phyloP scores from a whole-genome alignment of 2,329 filamentous ascomycete genomes.

The Neurospora sp. region DNA sequence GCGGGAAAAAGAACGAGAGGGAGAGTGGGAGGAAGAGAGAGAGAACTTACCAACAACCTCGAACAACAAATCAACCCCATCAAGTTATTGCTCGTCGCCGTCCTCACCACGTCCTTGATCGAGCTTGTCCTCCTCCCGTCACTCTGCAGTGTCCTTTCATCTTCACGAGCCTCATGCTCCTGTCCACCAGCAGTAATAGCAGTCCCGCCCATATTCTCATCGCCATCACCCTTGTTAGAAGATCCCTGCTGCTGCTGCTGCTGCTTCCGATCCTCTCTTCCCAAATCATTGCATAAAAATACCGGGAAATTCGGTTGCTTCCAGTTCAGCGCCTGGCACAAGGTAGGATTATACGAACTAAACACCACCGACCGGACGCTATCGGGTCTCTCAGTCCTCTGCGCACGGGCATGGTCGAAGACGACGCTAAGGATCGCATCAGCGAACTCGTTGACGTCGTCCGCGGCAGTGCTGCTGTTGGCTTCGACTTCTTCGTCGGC shows the following conservation, averaged over 20 bases:
- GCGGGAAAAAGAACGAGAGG: neutral
- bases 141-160: constrained; percentile 24
- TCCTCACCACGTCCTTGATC: constrained; percentile 88
- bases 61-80: constrained; percentile 95
- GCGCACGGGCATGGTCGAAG: constrained; percentile 76
- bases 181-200: neutral
- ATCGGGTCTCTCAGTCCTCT: constrained; percentile 55
- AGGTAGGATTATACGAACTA: constrained; percentile 79
- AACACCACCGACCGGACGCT: constrained; percentile 83
- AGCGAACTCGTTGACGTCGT: constrained; percentile 75
- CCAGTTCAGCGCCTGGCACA: constrained; percentile 96
- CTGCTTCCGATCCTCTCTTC: constrained; percentile 23
- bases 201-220: neutral
- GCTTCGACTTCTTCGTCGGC: constrained; percentile 58
- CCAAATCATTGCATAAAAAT: constrained; percentile 88
- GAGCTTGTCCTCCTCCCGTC: constrained; percentile 69
- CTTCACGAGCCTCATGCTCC: constrained; percentile 21
- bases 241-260: neutral
- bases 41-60: constrained; percentile 61
- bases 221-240: constrained; percentile 10
- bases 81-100: constrained; percentile 92
- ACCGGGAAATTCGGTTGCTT: constrained; percentile 98
- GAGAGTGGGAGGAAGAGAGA: neutral
- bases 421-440: constrained; percentile 77
- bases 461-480: constrained; percentile 47